Evolutionary conservation across 805 yeast genomes (phyloP), one percentile per base, ranked within the genome.

Genomic region (Saccharomycopsis selenospora): DNA sequence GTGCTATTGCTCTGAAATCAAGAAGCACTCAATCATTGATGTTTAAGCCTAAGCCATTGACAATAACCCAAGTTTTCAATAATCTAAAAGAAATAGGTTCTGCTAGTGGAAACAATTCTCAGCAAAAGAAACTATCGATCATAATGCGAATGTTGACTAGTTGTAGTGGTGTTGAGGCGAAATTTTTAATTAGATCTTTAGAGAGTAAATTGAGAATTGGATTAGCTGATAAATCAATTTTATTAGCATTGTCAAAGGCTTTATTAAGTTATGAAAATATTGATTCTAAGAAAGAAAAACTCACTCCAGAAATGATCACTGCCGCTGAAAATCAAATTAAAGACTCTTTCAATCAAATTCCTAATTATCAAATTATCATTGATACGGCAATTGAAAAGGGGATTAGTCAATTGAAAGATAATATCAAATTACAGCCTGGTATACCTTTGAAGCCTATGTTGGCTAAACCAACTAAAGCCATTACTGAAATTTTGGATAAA

Each of bases 401-500:
- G 0, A 72, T 91, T 2, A 65, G 71, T 56, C 70, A 83, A 30
- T 61, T 93, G 38, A 68, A 75, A 43, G 80, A 82, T 7, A 76
- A 81, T 55, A 81, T 95, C 57, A 79, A 79, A 36, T 68, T 93
- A 53, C 80, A 82, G 7, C 96, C 99, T 0, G 98, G 98, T 1
- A 80, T 93, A 3, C 99, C 99, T 0, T 71, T 93, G 57, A 91
- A 90, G 61, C 99, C 99, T 1, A 93, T 93, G 99, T 76, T 93
- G 59, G 99, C 99, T 4, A 93, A 91, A 61, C 99, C 99, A 2
- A 91, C 98, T 0, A 91, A 93, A 61, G 77, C 96, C 1, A 82
- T 93, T 29, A 77, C 85, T n/a, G 99, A 93, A 61, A 86, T 93
- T 1, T 71, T 93, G 52, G 96, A 93, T 62, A 71, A 95, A 49